Conservation (phyloP, 2,329 filamentous ascomycete species). For the Fonsecaea erecta region DNA sequence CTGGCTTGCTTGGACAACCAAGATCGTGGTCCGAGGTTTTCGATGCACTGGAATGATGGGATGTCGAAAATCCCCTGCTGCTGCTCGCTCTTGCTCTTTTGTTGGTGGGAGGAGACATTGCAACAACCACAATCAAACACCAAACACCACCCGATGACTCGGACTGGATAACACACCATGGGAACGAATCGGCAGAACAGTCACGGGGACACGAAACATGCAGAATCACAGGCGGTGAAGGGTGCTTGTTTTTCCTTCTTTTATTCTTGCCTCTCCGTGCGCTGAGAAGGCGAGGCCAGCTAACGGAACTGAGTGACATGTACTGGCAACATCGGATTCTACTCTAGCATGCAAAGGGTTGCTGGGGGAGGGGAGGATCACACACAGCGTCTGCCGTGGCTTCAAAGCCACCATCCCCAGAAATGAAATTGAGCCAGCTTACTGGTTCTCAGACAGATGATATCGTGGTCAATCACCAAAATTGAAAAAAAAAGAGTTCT, state of each 20-base stretch:
- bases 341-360: too few species aligned
- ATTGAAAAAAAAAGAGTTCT: background rate
- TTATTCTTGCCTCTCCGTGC: background rate
- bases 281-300: background rate
- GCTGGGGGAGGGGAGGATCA: too few species aligned
- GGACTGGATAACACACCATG: too few species aligned
- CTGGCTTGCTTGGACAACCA: background rate
- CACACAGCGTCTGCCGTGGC: too few species aligned
- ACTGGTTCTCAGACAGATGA: background rate
- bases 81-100: background rate
- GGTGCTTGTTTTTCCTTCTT: background rate
- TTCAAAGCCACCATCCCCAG: background rate
- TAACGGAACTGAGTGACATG: background rate
- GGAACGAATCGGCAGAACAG: background rate
- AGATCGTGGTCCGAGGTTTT: background rate
- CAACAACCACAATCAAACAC: background rate
- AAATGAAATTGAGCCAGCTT: background rate
- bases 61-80: too few species aligned
- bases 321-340: too few species aligned
- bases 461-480: background rate
- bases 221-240: background rate
- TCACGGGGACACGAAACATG: background rate
- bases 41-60: too few species aligned
- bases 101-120: background rate
- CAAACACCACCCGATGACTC: too few species aligned